Evolutionary conservation across 345 rosid species (phyloP).

Genomic region (Arabidopsis arenosa): DNA sequence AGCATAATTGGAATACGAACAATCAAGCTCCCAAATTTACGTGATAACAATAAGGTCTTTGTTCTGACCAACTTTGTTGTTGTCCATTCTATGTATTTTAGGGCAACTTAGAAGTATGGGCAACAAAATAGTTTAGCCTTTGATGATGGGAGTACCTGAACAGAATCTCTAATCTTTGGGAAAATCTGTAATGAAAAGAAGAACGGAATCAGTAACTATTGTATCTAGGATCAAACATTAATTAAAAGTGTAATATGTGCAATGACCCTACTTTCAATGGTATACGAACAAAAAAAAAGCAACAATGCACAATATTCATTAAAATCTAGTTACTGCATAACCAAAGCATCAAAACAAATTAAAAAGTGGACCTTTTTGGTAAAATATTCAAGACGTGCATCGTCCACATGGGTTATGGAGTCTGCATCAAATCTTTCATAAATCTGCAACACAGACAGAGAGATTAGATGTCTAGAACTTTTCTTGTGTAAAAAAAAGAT

Average conservation of each 20-base stretch:
- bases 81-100: background rate
- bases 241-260: background rate
- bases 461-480: constrained; percentile 30
- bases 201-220: constrained; percentile 37
- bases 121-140: constrained; percentile 28
- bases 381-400: constrained; percentile 88
- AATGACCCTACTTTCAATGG: constrained; percentile 21
- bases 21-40: constrained; percentile 24
- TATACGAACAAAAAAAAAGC: background rate
- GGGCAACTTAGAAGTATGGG: constrained; percentile 10
- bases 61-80: constrained; percentile 1
- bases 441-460: constrained; percentile 55
- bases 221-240: constrained; percentile 12
- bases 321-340: background rate
- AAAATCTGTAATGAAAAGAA: constrained; percentile 71
- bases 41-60: background rate
- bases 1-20: constrained; percentile 26
- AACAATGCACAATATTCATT: no score
- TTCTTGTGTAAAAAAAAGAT: constrained; percentile 9
- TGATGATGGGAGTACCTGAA: constrained; percentile 59
- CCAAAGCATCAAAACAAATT: background rate
- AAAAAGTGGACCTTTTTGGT: constrained; percentile 64
- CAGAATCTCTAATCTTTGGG: constrained; percentile 88
- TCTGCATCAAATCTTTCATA: constrained; percentile 78
- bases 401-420: constrained; percentile 59